Percentiles rank a stretch among this genome's conserved stretches.
phyloP scores from a whole-genome alignment of 2,329 filamentous ascomycete genomes.

The Ascocoryne sarcoides region DNA sequence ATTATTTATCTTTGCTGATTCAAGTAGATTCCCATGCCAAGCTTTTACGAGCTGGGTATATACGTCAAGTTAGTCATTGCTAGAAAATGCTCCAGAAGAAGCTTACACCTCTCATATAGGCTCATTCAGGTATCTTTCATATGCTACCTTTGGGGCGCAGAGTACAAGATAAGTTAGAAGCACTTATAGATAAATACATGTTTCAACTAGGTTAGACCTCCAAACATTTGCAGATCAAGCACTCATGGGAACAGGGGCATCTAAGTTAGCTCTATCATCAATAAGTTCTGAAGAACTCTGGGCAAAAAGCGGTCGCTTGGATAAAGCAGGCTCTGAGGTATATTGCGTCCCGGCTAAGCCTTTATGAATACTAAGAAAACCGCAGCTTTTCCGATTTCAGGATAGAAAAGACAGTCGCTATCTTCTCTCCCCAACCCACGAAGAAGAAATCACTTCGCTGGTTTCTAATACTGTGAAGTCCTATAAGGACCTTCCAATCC shows the following conservation, averaged over 20 bases:
- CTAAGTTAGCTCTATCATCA: constrained; percentile 73
- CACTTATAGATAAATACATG: constrained; percentile 86
- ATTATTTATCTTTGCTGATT: not conserved
- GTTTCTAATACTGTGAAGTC: constrained; percentile 67
- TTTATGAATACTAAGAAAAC: not conserved
- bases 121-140: constrained; percentile 87
- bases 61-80: constrained; percentile 53
- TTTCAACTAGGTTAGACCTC: constrained; percentile 50
- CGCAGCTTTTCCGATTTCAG: constrained; percentile 65
- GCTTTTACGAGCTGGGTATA: constrained; percentile 61
- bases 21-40: constrained; percentile 53
- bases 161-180: constrained; percentile 82
- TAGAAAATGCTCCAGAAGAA: too few species aligned
- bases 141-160: constrained; percentile 77
- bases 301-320: constrained; percentile 74
- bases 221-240: too few species aligned
- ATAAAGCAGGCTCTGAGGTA: constrained; percentile 65
- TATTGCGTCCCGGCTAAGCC: constrained; percentile 4
- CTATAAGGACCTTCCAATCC: constrained; percentile 76
- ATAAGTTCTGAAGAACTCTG: constrained; percentile 80
- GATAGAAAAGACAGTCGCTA: constrained; percentile 71
- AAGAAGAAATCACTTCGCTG: constrained; percentile 87
- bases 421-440: constrained; percentile 84
- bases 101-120: constrained; percentile 36
- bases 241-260: constrained; percentile 62